A percentile compares a stretch with the other conserved stretches of the same genome.
Evolutionary conservation across 2,329 filamentous ascomycete genomes (phyloP).

Genomic region (Botrytis aclada): DNA sequence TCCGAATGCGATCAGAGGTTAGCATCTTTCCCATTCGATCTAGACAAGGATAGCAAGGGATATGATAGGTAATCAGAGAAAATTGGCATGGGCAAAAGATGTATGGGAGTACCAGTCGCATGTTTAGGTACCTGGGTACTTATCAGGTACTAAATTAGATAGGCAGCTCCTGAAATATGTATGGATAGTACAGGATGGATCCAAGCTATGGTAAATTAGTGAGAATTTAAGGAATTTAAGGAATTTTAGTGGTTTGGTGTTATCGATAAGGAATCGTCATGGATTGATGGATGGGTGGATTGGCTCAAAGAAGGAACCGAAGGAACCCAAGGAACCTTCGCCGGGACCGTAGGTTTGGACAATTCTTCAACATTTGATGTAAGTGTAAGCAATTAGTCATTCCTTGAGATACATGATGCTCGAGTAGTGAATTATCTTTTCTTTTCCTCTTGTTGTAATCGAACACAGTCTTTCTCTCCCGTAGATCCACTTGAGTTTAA

Average conservation of each 20-base stretch:
- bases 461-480: background rate
- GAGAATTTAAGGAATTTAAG: no score
- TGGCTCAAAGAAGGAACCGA: background rate
- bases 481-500: no score
- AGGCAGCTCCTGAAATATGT: no score
- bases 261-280: background rate
- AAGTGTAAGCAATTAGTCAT: background rate
- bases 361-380: background rate
- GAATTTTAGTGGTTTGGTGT: background rate
- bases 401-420: no score
- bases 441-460: background rate
- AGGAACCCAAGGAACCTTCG: background rate
- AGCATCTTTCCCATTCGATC: background rate
- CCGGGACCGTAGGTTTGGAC: background rate
- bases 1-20: background rate
- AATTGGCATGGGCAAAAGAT: background rate
- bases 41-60: background rate
- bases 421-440: no score
- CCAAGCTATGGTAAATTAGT: background rate
- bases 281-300: background rate
- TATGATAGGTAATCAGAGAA: background rate
- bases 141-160: no score
- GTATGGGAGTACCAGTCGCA: background rate
- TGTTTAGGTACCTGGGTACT: background rate
- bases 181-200: background rate